Conservation (phyloP, 1,284 basidiomycete species). For the Neolentinus lepideus region DNA sequence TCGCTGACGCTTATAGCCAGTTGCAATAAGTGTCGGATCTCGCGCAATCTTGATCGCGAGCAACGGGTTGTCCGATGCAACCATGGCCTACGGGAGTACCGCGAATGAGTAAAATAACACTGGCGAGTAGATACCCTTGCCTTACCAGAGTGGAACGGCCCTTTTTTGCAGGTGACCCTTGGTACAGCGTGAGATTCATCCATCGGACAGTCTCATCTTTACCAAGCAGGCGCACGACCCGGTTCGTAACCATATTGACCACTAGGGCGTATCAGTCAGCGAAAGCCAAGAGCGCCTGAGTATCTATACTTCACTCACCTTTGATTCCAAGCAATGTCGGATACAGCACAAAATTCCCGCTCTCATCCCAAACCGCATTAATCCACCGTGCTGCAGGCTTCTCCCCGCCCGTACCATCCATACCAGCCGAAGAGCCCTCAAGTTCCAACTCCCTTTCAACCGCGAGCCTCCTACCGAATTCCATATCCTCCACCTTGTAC, state of each 20-base stretch:
- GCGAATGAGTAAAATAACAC: slow-evolving; percentile 1
- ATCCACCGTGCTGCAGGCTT: slow-evolving; percentile 66
- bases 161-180: slow-evolving; percentile 89
- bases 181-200: slow-evolving; percentile 85
- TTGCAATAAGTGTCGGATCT: slow-evolving; percentile 92
- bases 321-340: slow-evolving; percentile 94
- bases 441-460: slow-evolving; percentile 88
- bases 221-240: slow-evolving; percentile 84
- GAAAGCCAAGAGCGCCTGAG: no score
- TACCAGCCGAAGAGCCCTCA: slow-evolving; percentile 35
- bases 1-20: slow-evolving; percentile 88
- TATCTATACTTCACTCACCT: no score
- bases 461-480: slow-evolving; percentile 94
- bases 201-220: slow-evolving; percentile 94
- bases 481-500: slow-evolving; percentile 96
- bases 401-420: slow-evolving; percentile 34
- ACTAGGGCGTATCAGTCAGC: slow-evolving; percentile 49
- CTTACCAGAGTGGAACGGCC: slow-evolving; percentile 71
- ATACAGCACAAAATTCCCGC: slow-evolving; percentile 89
- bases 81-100: slow-evolving; percentile 66
- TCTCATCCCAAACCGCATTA: slow-evolving; percentile 95
- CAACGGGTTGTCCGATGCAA: slow-evolving; percentile 92
- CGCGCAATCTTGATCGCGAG: slow-evolving; percentile 75
- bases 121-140: neutral
- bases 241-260: slow-evolving; percentile 91